A percentile compares a stretch with the other conserved stretches of the same genome.
These are phyloP conservation scores for Ramaria rubella DNA, from an alignment of 768 basidiomycete genomes.

Conservation along the genomic window DNA sequence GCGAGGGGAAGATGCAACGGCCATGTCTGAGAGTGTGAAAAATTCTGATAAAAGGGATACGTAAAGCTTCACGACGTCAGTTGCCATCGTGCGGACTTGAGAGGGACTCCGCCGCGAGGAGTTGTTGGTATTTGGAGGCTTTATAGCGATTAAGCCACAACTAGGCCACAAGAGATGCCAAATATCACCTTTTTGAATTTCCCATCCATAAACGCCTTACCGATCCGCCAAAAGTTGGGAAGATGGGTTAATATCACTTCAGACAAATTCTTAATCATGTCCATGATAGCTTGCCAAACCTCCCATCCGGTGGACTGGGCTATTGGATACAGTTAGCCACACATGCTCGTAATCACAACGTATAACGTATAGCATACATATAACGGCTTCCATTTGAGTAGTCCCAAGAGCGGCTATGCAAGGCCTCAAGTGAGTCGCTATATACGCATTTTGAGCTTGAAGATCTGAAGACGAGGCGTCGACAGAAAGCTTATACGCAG, in stretches of 20 bases:
- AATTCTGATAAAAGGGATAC: slow-evolving; percentile 79
- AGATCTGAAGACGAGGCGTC: slow-evolving; percentile 18
- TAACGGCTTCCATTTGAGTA: slow-evolving; percentile 53
- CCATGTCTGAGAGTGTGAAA: slow-evolving; percentile 75
- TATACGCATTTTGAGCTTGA: slow-evolving; percentile 34
- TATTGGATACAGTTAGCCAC: slow-evolving; percentile 23
- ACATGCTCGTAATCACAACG: background rate
- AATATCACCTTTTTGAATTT: slow-evolving; percentile 74
- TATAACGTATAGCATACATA: slow-evolving; percentile 42
- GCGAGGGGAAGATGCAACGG: slow-evolving; percentile 42
- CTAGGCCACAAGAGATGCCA: background rate
- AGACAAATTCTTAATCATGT: slow-evolving; percentile 80
- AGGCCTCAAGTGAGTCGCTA: slow-evolving; percentile 53
- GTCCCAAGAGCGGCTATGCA: slow-evolving; percentile 55
- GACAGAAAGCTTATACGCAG: background rate
- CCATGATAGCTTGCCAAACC: slow-evolving; percentile 73
- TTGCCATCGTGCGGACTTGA: slow-evolving; percentile 81
- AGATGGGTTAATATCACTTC: slow-evolving; percentile 79
- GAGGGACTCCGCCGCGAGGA: slow-evolving; percentile 70
- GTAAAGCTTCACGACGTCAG: slow-evolving; percentile 82
- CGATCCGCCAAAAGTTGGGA: slow-evolving; percentile 92
- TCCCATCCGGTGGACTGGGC: slow-evolving; percentile 67
- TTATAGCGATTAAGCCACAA: slow-evolving; percentile 14
- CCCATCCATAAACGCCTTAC: slow-evolving; percentile 86
- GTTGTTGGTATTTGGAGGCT: slow-evolving; percentile 23